phyloP scores from a whole-genome alignment of 2,329 filamentous ascomycete genomes.

The Chaetomium sp. region DNA sequence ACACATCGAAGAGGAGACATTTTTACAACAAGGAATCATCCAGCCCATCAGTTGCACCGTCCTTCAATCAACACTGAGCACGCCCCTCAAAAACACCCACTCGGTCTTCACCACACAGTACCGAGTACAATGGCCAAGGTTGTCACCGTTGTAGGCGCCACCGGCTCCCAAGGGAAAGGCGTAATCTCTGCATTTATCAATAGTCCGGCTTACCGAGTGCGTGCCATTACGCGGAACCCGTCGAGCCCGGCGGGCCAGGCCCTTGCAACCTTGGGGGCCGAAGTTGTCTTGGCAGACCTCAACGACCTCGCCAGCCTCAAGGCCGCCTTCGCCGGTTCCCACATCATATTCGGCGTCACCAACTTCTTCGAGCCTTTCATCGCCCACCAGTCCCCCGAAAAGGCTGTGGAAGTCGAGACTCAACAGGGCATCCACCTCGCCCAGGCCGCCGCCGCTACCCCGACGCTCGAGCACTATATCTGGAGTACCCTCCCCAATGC shows the following conservation, averaged over 20 bases:
- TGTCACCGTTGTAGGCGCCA: conserved; percentile 32
- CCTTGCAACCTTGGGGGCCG: conserved; percentile 36
- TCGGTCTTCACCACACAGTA: not conserved
- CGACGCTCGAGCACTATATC: conserved; percentile 21
- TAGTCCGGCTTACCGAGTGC: conserved; percentile 38
- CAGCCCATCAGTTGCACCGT: not conserved
- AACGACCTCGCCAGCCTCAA: conserved; percentile 30
- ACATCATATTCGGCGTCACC: conserved; percentile 37
- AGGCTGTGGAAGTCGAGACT: conserved; percentile 17
- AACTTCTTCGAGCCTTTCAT: conserved; percentile 21
- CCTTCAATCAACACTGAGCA: not conserved
- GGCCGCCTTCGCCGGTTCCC: conserved; percentile 35
- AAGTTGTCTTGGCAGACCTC: conserved; percentile 39
- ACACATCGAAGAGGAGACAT: not conserved
- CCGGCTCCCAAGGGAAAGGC: conserved; percentile 44
- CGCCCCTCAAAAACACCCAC: not conserved
- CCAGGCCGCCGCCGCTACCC: conserved; percentile 11
- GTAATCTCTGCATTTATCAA: conserved; percentile 40
- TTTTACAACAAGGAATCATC: not conserved
- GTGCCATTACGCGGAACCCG: conserved; percentile 42
- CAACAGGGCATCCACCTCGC: conserved; percentile 23
- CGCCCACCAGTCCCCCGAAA: conserved; percentile 1
- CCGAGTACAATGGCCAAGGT: conserved; percentile 12
- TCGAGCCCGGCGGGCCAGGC: conserved; percentile 34
- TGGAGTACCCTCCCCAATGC: conserved; percentile 22